Base-by-base conservation (phyloP, 1,139 yeast genomes). In the Yamadazyma sp. region DNA sequence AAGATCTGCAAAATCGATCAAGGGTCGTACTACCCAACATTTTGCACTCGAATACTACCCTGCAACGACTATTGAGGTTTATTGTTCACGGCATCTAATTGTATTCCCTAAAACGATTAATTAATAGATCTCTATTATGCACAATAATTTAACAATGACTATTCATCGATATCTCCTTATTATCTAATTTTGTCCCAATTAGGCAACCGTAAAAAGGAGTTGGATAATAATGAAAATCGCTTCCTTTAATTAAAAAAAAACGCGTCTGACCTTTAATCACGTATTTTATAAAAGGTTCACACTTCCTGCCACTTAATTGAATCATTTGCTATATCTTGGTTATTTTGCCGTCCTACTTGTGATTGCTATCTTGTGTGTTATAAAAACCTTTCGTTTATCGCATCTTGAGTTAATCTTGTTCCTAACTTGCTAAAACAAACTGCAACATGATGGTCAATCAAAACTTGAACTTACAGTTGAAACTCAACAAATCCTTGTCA, bases 401-500 rank as follows among this genome's bases (percentile, higher is more conserved):
- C 21, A 18, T 12, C 7, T 26, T 26, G 15, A n/a, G n/a, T n/a
- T n/a, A n/a, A n/a, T n/a, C n/a, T 15, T 16, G 16, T 16, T 28
- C 16, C 16, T 7, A n/a, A n/a, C n/a, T n/a, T 13, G 7, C 17
- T 25, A 11, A 16, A 17, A 12, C 6, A 15, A 15, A 12, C 30
- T 28, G 21, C 18, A 22, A 5, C 16, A 60, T 59, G 66, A 47
- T 55, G 34, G 61, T 61, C 40, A 60, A 61, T 37, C 58, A 59
- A 41, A 53, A 53, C 37, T 51, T 61, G 38, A 59, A 63, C 39
- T 52, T 49, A 37, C 48, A 45, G 38, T 58, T 65, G 43, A 59
- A 63, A 47, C 51, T 64, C 22, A 60, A 61, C 52, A 57, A 60
- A 47, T 53, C 66, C 12, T 54, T 61, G 23, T 41, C 50, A 35